phyloP scores from a whole-genome alignment of 2,329 filamentous ascomycete genomes.

The Coniella lustricola region DNA sequence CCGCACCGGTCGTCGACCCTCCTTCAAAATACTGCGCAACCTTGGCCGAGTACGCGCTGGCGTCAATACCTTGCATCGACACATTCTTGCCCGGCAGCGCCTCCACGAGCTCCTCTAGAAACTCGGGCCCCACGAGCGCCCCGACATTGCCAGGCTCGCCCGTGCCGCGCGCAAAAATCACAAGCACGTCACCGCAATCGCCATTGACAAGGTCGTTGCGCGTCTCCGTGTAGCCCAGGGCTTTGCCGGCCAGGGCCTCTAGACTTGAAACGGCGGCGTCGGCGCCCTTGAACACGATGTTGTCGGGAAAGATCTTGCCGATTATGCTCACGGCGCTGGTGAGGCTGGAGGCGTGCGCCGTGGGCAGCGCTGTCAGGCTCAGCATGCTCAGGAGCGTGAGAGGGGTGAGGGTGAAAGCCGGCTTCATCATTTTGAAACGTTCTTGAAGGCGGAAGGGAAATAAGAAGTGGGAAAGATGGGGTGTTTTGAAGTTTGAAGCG shows the following conservation, averaged over 20 bases:
- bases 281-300: conserved; percentile 10
- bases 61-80: conserved; percentile 22
- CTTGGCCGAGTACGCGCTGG: conserved; percentile 18
- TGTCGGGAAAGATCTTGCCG: conserved; percentile 8
- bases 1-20: conserved; percentile 18
- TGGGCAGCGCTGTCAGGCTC: not conserved
- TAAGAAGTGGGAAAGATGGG: not conserved
- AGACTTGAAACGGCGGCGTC: not conserved
- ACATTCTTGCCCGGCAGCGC: conserved; percentile 15
- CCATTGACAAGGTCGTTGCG: conserved; percentile 7
- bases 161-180: conserved; percentile 26
- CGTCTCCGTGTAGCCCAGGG: conserved; percentile 9
- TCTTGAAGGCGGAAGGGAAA: not conserved
- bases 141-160: conserved; percentile 23
- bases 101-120: conserved; percentile 18
- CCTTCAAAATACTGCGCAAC: conserved; percentile 20
- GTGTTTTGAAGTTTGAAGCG: not conserved
- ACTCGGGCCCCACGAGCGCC: conserved; percentile 20
- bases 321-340: not conserved
- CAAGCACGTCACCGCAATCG: conserved; percentile 18
- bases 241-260: conserved; percentile 2
- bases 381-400: not conserved
- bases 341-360: not conserved
- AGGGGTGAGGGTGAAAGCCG: not conserved
- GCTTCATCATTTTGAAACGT: not conserved